These are phyloP conservation scores for Agrocybe pediades DNA, from an alignment of 768 basidiomycete species.

Conservation along the genomic window DNA sequence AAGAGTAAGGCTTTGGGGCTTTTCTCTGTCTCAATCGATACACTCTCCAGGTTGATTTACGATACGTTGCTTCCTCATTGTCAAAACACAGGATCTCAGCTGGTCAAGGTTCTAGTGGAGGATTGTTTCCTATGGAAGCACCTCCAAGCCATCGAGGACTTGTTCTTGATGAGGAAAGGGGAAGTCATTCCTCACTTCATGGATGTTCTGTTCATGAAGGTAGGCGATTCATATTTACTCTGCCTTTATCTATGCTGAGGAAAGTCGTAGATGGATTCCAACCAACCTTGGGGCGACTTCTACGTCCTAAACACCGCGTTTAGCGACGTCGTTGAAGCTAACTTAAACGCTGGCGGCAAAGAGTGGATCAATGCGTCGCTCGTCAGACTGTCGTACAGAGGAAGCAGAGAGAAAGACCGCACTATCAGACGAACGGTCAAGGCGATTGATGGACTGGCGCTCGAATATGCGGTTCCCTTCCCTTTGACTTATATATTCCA, in stretches of 20 bases:
- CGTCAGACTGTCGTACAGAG: slow-evolving; percentile 71
- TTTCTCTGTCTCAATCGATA: slow-evolving; percentile 60
- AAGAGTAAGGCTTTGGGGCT: slow-evolving; percentile 19
- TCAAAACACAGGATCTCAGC: slow-evolving; percentile 45
- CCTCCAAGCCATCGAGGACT: slow-evolving; percentile 61
- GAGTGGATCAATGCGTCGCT: slow-evolving; percentile 69
- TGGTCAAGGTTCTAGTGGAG: slow-evolving; percentile 61
- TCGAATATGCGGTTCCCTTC: slow-evolving; percentile 85
- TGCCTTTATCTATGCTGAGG: neutral
- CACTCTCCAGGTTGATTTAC: slow-evolving; percentile 60
- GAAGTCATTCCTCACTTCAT: slow-evolving; percentile 76
- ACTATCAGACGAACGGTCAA: slow-evolving; percentile 57
- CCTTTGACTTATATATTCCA: slow-evolving; percentile 80
- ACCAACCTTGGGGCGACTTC: slow-evolving; percentile 75
- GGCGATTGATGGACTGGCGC: slow-evolving; percentile 62
- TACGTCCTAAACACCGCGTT: slow-evolving; percentile 85
- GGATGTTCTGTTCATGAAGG: slow-evolving; percentile 76
- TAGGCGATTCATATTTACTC: slow-evolving; percentile 25
- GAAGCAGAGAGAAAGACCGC: slow-evolving; percentile 45
- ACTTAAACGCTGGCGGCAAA: slow-evolving; percentile 34
- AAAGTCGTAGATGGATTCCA: slow-evolving; percentile 65
- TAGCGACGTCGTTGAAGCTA: slow-evolving; percentile 60
- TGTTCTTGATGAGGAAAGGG: slow-evolving; percentile 78
- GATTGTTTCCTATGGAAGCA: slow-evolving; percentile 71
- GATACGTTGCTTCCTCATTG: slow-evolving; percentile 65